Conservation (phyloP, 331 rosid genomes). For the Cydonia oblonga region DNA sequence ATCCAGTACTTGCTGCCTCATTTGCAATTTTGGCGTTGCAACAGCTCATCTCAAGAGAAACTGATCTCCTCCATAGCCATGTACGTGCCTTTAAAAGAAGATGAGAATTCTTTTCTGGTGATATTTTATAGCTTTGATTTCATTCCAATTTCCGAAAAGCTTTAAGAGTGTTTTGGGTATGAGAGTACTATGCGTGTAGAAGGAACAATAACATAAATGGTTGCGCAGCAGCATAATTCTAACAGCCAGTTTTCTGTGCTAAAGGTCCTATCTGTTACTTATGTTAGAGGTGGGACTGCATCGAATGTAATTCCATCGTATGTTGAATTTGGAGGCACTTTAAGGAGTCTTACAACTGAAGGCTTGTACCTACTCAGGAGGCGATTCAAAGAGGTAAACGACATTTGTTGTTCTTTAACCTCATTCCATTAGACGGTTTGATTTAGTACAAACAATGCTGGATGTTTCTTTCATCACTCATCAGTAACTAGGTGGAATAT, state of each 20-base stretch:
- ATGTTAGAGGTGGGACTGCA: conserved; percentile 40
- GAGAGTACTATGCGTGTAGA: not conserved
- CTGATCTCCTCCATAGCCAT: conserved; percentile 43
- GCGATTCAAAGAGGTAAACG: conserved; percentile 40
- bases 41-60: conserved; percentile 56
- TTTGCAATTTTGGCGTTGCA: conserved; percentile 50
- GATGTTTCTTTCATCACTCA: not conserved
- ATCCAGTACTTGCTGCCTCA: conserved; percentile 51
- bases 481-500: not conserved
- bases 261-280: conserved; percentile 51
- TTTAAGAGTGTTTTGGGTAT: not conserved
- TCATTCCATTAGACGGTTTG: not conserved
- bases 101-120: no score
- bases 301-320: conserved; percentile 35
- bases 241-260: not conserved
- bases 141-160: not conserved
- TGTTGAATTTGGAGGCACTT: conserved; percentile 54
- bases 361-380: conserved; percentile 36
- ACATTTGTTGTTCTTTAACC: not conserved
- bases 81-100: conserved; percentile 3
- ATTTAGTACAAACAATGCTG: not conserved
- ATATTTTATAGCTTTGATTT: not conserved
- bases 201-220: not conserved
- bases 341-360: conserved; percentile 50
- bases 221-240: not conserved